Evolutionary conservation across 1,284 basidiomycete species (phyloP).

Genomic region (Sutorius eximius): DNA sequence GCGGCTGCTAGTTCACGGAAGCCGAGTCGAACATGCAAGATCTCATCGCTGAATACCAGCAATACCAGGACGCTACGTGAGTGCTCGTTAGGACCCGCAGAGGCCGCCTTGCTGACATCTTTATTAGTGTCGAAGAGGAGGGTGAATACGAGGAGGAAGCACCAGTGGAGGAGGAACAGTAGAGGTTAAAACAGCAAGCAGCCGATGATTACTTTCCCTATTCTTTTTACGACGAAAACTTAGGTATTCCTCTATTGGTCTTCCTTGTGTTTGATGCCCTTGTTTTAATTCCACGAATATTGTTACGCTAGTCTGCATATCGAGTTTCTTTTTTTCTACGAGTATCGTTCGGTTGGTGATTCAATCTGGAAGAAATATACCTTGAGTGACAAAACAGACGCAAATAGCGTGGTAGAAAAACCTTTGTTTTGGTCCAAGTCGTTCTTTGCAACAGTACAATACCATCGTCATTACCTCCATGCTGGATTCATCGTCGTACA

Average conservation of each 20-base stretch:
- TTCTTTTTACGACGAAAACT: constrained; percentile 36
- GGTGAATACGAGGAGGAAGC: constrained; percentile 80
- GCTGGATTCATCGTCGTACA: not conserved
- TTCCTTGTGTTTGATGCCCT: constrained; percentile 32
- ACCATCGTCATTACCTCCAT: not conserved
- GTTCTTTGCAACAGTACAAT: not conserved
- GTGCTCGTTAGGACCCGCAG: constrained; percentile 32
- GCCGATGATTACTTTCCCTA: constrained; percentile 18
- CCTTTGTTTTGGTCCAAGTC: not conserved
- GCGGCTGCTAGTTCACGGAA: constrained; percentile 73
- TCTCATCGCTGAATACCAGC: constrained; percentile 91
- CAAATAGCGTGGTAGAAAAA: constrained; percentile 11
- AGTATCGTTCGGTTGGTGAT: not conserved
- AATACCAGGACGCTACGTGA: constrained; percentile 94
- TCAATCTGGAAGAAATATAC: not conserved
- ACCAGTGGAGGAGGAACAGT: constrained; percentile 56
- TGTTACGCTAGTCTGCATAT: constrained; percentile 32
- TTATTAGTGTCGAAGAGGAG: constrained; percentile 69
- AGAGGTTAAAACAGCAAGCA: constrained; percentile 28
- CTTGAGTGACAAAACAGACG: constrained; percentile 2
- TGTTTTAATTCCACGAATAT: constrained; percentile 33
- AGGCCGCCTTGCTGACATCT: not conserved
- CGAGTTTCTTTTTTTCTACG: constrained; percentile 5
- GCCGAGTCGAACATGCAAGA: constrained; percentile 97
- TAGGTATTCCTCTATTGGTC: constrained; percentile 37